phyloP scores from a whole-genome alignment of 306 rosid species.

The Trifolium repens region DNA sequence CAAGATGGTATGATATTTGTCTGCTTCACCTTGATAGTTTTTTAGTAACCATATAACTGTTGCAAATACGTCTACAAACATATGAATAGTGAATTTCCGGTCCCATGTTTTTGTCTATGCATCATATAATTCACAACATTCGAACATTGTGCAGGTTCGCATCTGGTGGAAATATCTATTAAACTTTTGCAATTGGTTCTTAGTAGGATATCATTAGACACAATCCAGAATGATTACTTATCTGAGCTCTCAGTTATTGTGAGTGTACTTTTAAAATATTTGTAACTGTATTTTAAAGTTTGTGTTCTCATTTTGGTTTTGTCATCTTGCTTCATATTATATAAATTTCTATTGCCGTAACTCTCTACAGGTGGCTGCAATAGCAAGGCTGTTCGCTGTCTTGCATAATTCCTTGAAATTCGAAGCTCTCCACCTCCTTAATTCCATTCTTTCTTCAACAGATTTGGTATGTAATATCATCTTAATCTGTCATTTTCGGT shows the following conservation, averaged over 20 bases:
- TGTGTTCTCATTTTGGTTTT: constrained; percentile 28
- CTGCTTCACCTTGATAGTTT: constrained; percentile 12
- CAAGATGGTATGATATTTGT: constrained; percentile 66
- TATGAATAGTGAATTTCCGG: background rate
- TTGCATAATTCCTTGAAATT: constrained; percentile 79
- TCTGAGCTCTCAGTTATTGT: constrained; percentile 74
- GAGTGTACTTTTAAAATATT: constrained; percentile 45
- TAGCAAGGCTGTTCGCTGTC: constrained; percentile 78
- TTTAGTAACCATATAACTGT: constrained; percentile 22
- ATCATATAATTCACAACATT: constrained; percentile 35
- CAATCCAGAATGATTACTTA: constrained; percentile 48
- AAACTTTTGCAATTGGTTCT: constrained; percentile 70
- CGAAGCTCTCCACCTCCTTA: constrained; percentile 77
- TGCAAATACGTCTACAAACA: constrained; percentile 13
- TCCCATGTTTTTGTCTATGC: constrained; percentile 33
- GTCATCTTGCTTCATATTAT: constrained; percentile 34
- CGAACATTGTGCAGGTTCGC: constrained; percentile 66
- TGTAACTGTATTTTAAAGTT: background rate
- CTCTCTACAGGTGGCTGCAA: constrained; percentile 59
- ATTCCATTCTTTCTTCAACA: constrained; percentile 63
- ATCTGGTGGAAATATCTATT: constrained; percentile 62
- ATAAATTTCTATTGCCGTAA: constrained; percentile 16
- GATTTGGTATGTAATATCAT: constrained; percentile 57
- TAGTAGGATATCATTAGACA: constrained; percentile 58
- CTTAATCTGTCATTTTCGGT: constrained; percentile 28